These are phyloP conservation scores for Cyberlindnera galapagoensis DNA, from an alignment of 805 yeast species.

Conservation along the genomic window DNA sequence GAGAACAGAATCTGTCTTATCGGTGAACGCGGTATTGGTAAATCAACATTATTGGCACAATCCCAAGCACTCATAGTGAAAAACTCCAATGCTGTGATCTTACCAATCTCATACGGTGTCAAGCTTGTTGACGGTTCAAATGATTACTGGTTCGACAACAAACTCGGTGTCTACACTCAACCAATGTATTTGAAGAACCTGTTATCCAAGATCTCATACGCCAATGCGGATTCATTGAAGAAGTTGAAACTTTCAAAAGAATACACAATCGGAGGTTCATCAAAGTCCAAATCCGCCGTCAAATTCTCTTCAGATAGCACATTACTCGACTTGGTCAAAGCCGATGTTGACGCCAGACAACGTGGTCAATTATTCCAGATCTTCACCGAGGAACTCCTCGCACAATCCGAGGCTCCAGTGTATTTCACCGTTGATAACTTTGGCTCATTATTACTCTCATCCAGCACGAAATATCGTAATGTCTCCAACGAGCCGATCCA, in stretches of 20 bases:
- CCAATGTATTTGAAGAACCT: constrained; percentile 69
- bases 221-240: constrained; percentile 36
- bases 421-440: constrained; percentile 69
- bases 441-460: constrained; percentile 49
- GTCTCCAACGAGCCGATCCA: constrained; percentile 49
- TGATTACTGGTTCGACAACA: constrained; percentile 55
- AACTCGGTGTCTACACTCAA: constrained; percentile 52
- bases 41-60: constrained; percentile 67
- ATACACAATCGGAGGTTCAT: constrained; percentile 27
- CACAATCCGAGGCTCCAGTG: constrained; percentile 49
- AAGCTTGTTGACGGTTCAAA: constrained; percentile 63
- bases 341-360: constrained; percentile 31
- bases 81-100: constrained; percentile 36
- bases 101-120: constrained; percentile 61
- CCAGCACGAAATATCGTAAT: constrained; percentile 56
- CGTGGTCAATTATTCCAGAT: constrained; percentile 43
- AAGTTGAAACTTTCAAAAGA: constrained; percentile 29
- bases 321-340: constrained; percentile 38
- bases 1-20: constrained; percentile 48
- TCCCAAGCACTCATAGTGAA: constrained; percentile 49
- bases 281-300: constrained; percentile 26
- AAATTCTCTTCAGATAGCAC: constrained; percentile 26
- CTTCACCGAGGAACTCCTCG: constrained; percentile 48
- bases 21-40: constrained; percentile 77
- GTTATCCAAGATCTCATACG: constrained; percentile 42